A percentile compares a stretch with the other conserved stretches of the same genome.
These are phyloP conservation scores for Aspergillus incahuasiensis DNA, from an alignment of 495 filamentous ascomycete genomes.

Conservation along the genomic window DNA sequence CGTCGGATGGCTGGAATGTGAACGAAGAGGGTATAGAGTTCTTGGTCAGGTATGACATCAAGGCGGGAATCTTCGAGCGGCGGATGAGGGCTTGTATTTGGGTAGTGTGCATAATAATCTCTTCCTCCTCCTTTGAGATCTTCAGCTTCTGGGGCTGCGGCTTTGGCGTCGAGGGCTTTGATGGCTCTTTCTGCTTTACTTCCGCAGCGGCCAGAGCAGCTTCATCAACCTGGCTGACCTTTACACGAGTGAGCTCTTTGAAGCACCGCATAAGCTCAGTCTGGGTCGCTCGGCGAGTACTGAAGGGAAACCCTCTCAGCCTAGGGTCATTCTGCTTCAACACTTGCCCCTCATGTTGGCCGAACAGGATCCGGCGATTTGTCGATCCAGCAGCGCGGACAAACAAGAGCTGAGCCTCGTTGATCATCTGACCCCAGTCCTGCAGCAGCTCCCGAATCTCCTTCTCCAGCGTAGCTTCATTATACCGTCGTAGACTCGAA, in stretches of 20 bases:
- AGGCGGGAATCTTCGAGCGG: slow-evolving; percentile 80
- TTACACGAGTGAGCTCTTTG: slow-evolving; percentile 84
- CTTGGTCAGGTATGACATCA: slow-evolving; percentile 75
- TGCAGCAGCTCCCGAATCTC: slow-evolving; percentile 74
- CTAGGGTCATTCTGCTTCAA: slow-evolving; percentile 75
- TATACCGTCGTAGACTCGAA: slow-evolving; percentile 83
- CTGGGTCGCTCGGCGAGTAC: slow-evolving; percentile 88
- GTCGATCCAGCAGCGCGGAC: slow-evolving; percentile 82
- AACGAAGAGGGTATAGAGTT: slow-evolving; percentile 68
- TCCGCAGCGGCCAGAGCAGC: slow-evolving; percentile 47
- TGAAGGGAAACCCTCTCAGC: slow-evolving; percentile 90
- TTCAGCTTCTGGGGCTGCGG: slow-evolving; percentile 52
- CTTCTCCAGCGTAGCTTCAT: slow-evolving; percentile 78
- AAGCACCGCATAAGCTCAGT: slow-evolving; percentile 90
- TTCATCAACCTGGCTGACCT: slow-evolving; percentile 71
- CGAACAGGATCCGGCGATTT: slow-evolving; percentile 81
- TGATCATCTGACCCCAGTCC: slow-evolving; percentile 80
- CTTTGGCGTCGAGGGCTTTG: slow-evolving; percentile 38
- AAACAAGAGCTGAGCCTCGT: slow-evolving; percentile 78
- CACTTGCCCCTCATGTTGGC: slow-evolving; percentile 84
- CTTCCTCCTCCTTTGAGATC: slow-evolving; percentile 74
- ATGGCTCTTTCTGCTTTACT: slow-evolving; percentile 30
- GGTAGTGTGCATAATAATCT: slow-evolving; percentile 70
- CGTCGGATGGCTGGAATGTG: slow-evolving; percentile 63
- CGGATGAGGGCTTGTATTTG: slow-evolving; percentile 85